Evolutionary conservation across 2,329 filamentous ascomycete species (phyloP), one percentile per base, ranked within the genome.

Genomic region (Diaporthe helianthi): DNA sequence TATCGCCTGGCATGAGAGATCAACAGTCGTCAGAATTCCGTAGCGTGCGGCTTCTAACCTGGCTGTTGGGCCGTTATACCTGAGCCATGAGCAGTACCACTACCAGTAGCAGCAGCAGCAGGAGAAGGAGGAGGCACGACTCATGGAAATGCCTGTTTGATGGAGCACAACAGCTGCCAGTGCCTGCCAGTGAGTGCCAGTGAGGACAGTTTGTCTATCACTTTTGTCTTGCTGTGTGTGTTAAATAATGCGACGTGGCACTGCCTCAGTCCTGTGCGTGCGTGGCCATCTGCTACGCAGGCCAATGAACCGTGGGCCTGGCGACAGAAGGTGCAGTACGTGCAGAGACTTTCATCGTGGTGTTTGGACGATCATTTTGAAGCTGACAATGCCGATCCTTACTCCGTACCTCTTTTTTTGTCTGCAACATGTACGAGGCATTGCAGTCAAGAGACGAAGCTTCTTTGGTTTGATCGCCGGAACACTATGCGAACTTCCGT

Each of bases 81-180:
- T 22, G 29, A n/a, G n/a, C n/a, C n/a, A n/a, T n/a, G n/a, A n/a
- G n/a, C n/a, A n/a, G n/a, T n/a, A n/a, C n/a, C n/a, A n/a, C n/a
- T n/a, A n/a, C n/a, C n/a, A n/a, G n/a, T n/a, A 41, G 36, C 36
- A 41, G n/a, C 44, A 22, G 44, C 44, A 15, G 41, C 41, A 61
- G 58, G 41, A 1, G 36, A 3, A 44, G 41, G 17, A 24, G 58
- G 44, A 46, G 58, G 13, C 58, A 36, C 58, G 58, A 63, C 58
- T 63, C 58, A 49, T 63, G 44, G 58, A 41, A 49, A 19, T 49
- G 58, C 44, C 58, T 49, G 58, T 2, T 17, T 26, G 58, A 36
- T 24, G 58, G 44, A 12, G 41, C 58, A 63, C 58, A 19, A 44
- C 58, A 61, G 58, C 41, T 61, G 58, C 58, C 41, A n/a, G n/a